Percentiles rank a stretch among this genome's conserved stretches.
phyloP scores from a whole-genome alignment of 768 basidiomycete species.

The Tulasnella sp. region DNA sequence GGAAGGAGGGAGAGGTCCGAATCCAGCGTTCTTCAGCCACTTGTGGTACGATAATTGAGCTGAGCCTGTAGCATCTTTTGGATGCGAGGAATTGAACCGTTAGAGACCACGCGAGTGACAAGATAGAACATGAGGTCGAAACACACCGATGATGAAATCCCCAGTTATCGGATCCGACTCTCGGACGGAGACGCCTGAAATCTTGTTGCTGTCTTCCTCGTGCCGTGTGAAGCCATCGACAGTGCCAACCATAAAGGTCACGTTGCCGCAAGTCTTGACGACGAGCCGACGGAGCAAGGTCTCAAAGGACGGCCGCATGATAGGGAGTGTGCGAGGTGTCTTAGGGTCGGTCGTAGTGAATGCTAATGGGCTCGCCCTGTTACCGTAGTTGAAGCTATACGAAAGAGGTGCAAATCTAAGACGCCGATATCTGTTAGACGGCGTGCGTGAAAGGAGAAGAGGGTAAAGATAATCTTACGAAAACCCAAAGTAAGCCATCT shows the following conservation, averaged over 20 bases:
- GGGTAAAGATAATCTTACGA: not conserved
- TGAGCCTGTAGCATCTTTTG: slow-evolving; percentile 28
- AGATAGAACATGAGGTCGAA: not conserved
- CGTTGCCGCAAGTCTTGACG: not conserved
- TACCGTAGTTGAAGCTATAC: not conserved
- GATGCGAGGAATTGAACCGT: not conserved
- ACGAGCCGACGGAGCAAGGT: slow-evolving; percentile 1
- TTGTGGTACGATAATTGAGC: slow-evolving; percentile 23
- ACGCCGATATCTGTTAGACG: not conserved
- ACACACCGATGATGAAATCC: too few species aligned
- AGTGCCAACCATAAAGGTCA: not conserved
- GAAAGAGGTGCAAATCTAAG: not conserved
- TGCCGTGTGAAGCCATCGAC: not conserved
- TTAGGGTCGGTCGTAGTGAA: not conserved
- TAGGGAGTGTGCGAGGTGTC: not conserved
- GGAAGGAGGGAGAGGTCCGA: slow-evolving; percentile 3
- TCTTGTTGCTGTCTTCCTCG: not conserved
- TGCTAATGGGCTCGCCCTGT: not conserved
- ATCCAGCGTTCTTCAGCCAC: slow-evolving; percentile 25
- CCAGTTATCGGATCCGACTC: not conserved
- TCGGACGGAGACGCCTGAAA: not conserved
- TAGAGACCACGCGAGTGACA: not conserved
- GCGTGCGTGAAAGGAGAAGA: not conserved
- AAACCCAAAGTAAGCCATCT: not conserved
- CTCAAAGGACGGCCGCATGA: slow-evolving; percentile 5